Evolutionary conservation across 805 yeast species (phyloP).

Genomic region (Kluyveromyces siamensis): DNA sequence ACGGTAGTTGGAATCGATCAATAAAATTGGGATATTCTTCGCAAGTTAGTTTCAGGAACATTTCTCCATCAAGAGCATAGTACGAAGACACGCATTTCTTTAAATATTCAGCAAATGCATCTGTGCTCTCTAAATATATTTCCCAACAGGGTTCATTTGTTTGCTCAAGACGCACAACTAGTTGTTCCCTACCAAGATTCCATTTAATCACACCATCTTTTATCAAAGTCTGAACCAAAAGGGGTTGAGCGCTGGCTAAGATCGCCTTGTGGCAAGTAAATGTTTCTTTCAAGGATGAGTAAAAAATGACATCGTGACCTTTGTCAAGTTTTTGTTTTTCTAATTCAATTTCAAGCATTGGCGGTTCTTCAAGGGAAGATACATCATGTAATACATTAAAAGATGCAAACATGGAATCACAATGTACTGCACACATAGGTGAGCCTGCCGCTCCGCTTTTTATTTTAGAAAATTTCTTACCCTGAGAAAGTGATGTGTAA

Average conservation of each 20-base stretch:
- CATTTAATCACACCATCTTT: slow-evolving; percentile 1
- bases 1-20: background rate
- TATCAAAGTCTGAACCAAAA: slow-evolving; percentile 5
- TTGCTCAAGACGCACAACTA: background rate
- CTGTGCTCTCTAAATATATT: background rate
- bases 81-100: background rate
- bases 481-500: slow-evolving; percentile 28
- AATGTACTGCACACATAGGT: slow-evolving; percentile 39
- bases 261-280: slow-evolving; percentile 19
- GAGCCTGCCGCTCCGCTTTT: slow-evolving; percentile 27
- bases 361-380: background rate
- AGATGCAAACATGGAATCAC: slow-evolving; percentile 56
- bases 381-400: slow-evolving; percentile 43
- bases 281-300: slow-evolving; percentile 13
- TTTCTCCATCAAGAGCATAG: background rate
- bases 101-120: background rate
- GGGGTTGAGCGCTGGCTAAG: slow-evolving; percentile 11
- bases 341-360: background rate
- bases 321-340: background rate
- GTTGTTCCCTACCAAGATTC: slow-evolving; percentile 3
- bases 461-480: slow-evolving; percentile 12
- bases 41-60: background rate
- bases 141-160: background rate
- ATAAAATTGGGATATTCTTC: background rate
- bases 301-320: slow-evolving; percentile 4